A percentile compares a stretch with the other conserved stretches of the same genome.
These are phyloP conservation scores for Diddensiella caesifluorescens DNA, from an alignment of 805 yeast species.

Conservation along the genomic window DNA sequence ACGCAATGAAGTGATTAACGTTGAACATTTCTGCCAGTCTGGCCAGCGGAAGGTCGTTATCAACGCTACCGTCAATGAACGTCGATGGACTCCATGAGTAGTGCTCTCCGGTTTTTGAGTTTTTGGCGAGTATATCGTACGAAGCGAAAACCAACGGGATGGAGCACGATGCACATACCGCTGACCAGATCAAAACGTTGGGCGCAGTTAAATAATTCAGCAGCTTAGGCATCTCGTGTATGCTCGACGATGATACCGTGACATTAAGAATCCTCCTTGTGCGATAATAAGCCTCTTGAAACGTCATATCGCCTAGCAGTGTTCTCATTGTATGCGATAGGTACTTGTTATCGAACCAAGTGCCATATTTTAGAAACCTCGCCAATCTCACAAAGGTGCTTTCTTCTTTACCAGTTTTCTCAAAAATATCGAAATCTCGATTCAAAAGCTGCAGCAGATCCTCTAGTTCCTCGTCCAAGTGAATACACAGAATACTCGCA, in stretches of 20 bases:
- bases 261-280: constrained; percentile 91
- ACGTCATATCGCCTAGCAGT: constrained; percentile 84
- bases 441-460: constrained; percentile 47
- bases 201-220: constrained; percentile 92
- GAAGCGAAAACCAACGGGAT: constrained; percentile 90
- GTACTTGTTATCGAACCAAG: constrained; percentile 77
- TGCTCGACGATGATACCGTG: constrained; percentile 86
- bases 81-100: constrained; percentile 80
- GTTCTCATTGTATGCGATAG: constrained; percentile 67
- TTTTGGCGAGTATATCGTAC: constrained; percentile 77
- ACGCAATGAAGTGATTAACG: constrained; percentile 94
- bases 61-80: constrained; percentile 94
- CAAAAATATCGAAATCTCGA: constrained; percentile 52
- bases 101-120: constrained; percentile 61
- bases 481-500: constrained; percentile 81
- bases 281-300: constrained; percentile 89
- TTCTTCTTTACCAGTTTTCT: constrained; percentile 48
- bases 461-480: constrained; percentile 59
- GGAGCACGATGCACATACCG: constrained; percentile 90
- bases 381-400: constrained; percentile 48
- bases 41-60: constrained; percentile 86
- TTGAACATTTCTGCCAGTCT: constrained; percentile 94
- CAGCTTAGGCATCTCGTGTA: constrained; percentile 85
- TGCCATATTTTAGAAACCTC: constrained; percentile 73
- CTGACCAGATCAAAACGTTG: constrained; percentile 84